Base-by-base conservation (phyloP, 164 flowering plant genomes). In the Warburgia ugandensis region DNA sequence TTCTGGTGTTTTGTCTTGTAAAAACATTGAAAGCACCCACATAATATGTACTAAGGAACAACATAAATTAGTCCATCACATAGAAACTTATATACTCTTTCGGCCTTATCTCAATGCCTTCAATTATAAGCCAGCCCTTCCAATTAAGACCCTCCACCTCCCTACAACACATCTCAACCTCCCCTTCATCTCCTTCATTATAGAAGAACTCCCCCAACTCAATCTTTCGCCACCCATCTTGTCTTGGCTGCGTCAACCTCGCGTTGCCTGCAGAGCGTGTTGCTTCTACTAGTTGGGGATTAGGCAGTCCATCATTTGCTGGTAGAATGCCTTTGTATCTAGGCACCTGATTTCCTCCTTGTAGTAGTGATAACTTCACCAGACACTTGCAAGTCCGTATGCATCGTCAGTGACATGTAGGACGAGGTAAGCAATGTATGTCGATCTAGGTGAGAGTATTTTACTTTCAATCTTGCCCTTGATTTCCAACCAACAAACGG, bases 71-170 rank as follows among this genome's bases (percentile, higher is more conserved):
- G n/a, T n/a, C n/a, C n/a, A n/a, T n/a, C n/a, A n/a, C n/a, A n/a
- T n/a, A n/a, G n/a, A n/a, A n/a, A n/a, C n/a, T n/a, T n/a, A n/a
- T n/a, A n/a, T n/a, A n/a, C n/a, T n/a, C n/a, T n/a, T n/a, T 73
- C 6, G 94, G 89, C 62, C 80, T 65, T 10, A 85, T 46, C 59
- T 85, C 89, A 35, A 85, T 66, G 3, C 94, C 86, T 60, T 82
- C 64, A 17, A 85, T 31, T 19, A 80, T 48, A 13, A 85, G 61
- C 5, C 95, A 83, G 2, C 63, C 21, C 54, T 82, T 82, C 69
- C 69, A 65, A 9, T 68, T 20, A 4, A 70, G 72, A 5, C 54
- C 60, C 1, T 45, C 49, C 5, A 70, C 50, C 65, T 75, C 83
- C 60, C 33, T 19, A 27, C 78, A 35, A 16, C 53, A 30, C 63